A percentile compares a stretch with the other conserved stretches of the same genome.
Conservation (phyloP, 805 yeast species). For the Yarrowia hollandica region DNA sequence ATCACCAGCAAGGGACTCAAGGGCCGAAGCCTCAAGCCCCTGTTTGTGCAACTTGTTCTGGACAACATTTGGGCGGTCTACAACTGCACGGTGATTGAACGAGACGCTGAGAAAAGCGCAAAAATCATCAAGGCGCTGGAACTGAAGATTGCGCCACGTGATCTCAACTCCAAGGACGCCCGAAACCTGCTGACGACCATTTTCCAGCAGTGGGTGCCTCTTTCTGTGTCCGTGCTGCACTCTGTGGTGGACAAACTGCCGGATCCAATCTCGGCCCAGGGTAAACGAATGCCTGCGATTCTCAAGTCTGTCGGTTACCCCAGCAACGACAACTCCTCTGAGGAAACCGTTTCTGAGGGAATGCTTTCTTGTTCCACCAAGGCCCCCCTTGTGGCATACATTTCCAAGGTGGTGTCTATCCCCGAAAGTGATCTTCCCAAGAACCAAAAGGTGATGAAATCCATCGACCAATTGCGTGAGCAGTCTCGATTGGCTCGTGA, state of each 20-base stretch:
- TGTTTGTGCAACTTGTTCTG: constrained; percentile 82
- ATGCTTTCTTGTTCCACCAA: constrained; percentile 67
- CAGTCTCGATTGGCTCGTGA: constrained; percentile 35
- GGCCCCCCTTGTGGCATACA: constrained; percentile 72
- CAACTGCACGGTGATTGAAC: constrained; percentile 62
- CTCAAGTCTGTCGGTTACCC: constrained; percentile 58
- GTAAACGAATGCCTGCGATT: constrained; percentile 64
- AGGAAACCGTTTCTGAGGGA: constrained; percentile 47
- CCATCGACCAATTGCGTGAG: constrained; percentile 39
- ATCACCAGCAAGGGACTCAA: constrained; percentile 48
- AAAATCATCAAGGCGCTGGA: constrained; percentile 72
- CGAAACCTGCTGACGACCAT: constrained; percentile 61
- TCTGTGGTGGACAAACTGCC: constrained; percentile 85
- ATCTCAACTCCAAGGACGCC: constrained; percentile 74
- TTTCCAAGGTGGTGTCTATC: constrained; percentile 84
- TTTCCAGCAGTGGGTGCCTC: constrained; percentile 92
- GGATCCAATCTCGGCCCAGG: constrained; percentile 77
- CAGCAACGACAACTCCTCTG: constrained; percentile 36
- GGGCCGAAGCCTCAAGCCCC: constrained; percentile 65
- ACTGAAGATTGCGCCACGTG: constrained; percentile 70
- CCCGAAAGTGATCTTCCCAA: constrained; percentile 79
- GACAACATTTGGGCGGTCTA: constrained; percentile 94
- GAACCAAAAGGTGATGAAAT: constrained; percentile 41
- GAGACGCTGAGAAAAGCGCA: constrained; percentile 68
- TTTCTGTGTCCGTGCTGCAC: constrained; percentile 78